A percentile compares a stretch with the other conserved stretches of the same genome.
phyloP scores from a whole-genome alignment of 1,284 basidiomycete species.

The Gomphus bonarii region DNA sequence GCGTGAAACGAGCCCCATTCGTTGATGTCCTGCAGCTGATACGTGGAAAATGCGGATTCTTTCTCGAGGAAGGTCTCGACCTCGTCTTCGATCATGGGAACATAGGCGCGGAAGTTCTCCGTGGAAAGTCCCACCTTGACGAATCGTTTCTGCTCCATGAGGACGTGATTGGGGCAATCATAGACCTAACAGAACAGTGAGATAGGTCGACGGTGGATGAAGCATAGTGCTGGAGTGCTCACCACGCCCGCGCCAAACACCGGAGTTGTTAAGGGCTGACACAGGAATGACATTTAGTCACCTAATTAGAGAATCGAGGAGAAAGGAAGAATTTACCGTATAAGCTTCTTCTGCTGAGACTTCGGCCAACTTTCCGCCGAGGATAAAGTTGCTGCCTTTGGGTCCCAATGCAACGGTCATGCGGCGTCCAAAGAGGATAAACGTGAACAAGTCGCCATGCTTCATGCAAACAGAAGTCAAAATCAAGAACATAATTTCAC shows the following conservation, averaged over 20 bases:
- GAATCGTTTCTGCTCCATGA: constrained; percentile 99
- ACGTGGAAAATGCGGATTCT: constrained; percentile 51
- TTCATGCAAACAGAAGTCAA: constrained; percentile 15
- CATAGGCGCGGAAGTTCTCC: constrained; percentile 88
- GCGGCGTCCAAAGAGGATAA: constrained; percentile 79
- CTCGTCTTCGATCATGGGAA: constrained; percentile 85
- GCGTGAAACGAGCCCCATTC: constrained; percentile 69
- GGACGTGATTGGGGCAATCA: constrained; percentile 90
- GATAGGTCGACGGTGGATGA: background rate
- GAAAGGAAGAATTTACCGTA: constrained; percentile 43
- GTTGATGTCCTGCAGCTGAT: constrained; percentile 51
- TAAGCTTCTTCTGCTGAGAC: constrained; percentile 98
- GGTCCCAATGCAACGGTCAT: constrained; percentile 90
- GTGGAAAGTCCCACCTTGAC: constrained; percentile 89
- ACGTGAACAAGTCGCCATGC: constrained; percentile 84
- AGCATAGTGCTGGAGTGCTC: background rate
- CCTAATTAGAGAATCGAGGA: constrained; percentile 7
- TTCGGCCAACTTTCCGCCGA: constrained; percentile 88
- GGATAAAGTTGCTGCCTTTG: constrained; percentile 89
- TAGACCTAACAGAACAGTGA: constrained; percentile 33
- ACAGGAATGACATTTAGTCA: background rate
- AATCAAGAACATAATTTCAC: constrained; percentile 14
- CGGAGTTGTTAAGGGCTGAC: constrained; percentile 78
- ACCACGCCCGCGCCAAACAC: constrained; percentile 97
- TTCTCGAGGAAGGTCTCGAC: constrained; percentile 60